Evolutionary conservation across 805 yeast genomes (phyloP).

Genomic region (Sugiyamaella chiloensis): DNA sequence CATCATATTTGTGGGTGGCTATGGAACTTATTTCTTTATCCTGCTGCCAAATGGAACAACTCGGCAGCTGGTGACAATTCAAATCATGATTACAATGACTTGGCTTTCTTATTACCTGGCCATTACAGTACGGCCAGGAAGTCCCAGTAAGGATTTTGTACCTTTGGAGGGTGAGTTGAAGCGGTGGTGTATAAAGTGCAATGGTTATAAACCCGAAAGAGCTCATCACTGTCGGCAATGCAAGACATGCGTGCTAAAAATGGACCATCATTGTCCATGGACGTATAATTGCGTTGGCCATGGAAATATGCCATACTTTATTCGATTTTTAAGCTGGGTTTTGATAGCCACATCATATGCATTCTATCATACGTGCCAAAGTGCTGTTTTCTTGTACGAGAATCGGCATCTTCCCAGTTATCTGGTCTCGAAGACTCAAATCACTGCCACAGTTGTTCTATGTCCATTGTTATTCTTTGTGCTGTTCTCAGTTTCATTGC

Average conservation of each 20-base stretch:
- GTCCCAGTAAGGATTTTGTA: slow-evolving; percentile 51
- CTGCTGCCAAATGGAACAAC: slow-evolving; percentile 42
- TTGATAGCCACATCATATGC: slow-evolving; percentile 36
- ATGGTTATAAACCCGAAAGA: slow-evolving; percentile 72
- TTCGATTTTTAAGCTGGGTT: slow-evolving; percentile 72
- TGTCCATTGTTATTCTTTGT: slow-evolving; percentile 59
- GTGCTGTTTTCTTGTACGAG: slow-evolving; percentile 41
- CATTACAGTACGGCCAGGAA: slow-evolving; percentile 63
- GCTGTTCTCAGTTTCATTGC: slow-evolving; percentile 52
- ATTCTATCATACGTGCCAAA: slow-evolving; percentile 39
- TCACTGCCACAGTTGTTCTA: slow-evolving; percentile 53
- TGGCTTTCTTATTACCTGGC: slow-evolving; percentile 79
- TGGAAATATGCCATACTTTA: slow-evolving; percentile 71
- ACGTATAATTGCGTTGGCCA: slow-evolving; percentile 87
- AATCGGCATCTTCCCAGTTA: slow-evolving; percentile 46
- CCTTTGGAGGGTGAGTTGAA: slow-evolving; percentile 52
- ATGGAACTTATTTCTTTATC: slow-evolving; percentile 58
- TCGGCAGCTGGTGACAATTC: slow-evolving; percentile 45
- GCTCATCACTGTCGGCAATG: slow-evolving; percentile 80
- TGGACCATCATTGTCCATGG: slow-evolving; percentile 98
- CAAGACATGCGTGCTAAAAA: slow-evolving; percentile 65
- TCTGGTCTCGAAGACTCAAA: slow-evolving; percentile 48
- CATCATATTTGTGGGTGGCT: slow-evolving; percentile 57
- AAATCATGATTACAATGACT: slow-evolving; percentile 48
- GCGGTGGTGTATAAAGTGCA: slow-evolving; percentile 71